Conservation (phyloP, 805 yeast species). For the Kuraishia borneana region DNA sequence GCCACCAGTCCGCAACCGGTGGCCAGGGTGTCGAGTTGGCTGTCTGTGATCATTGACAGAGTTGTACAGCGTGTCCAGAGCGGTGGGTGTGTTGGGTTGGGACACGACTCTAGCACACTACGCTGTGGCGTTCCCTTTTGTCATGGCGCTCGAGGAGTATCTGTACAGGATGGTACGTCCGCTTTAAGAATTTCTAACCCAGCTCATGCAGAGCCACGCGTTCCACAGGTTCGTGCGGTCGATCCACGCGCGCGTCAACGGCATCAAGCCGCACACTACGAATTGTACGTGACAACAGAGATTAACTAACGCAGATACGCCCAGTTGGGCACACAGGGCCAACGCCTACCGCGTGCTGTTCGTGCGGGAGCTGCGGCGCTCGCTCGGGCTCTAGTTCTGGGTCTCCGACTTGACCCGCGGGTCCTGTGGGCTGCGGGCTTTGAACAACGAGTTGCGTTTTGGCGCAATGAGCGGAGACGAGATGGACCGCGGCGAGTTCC, state of each 20-base stretch:
- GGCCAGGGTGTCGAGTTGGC: constrained; percentile 64
- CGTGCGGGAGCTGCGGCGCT: constrained; percentile 45
- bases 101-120: no score
- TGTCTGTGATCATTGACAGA: constrained; percentile 68
- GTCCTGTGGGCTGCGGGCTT: no score
- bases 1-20: constrained; percentile 64
- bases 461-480: neutral
- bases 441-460: neutral
- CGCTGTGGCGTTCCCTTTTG: no score
- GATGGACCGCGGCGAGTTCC: no score
- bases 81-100: no score
- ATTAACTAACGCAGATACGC: constrained; percentile 14
- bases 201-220: constrained; percentile 42
- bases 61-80: neutral
- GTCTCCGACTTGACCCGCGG: no score
- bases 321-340: constrained; percentile 47
- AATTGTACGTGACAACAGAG: constrained; percentile 4
- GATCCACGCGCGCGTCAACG: constrained; percentile 54
- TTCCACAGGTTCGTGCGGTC: constrained; percentile 55
- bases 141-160: constrained; percentile 6
- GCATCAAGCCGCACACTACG: constrained; percentile 31
- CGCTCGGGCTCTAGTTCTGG: constrained; percentile 48
- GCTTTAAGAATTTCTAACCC: constrained; percentile 2
- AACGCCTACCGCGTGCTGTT: constrained; percentile 53
- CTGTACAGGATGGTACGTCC: constrained; percentile 5